Evolutionary conservation across 2,329 filamentous ascomycete species (phyloP).

Genomic region (Huntiella omanensis): DNA sequence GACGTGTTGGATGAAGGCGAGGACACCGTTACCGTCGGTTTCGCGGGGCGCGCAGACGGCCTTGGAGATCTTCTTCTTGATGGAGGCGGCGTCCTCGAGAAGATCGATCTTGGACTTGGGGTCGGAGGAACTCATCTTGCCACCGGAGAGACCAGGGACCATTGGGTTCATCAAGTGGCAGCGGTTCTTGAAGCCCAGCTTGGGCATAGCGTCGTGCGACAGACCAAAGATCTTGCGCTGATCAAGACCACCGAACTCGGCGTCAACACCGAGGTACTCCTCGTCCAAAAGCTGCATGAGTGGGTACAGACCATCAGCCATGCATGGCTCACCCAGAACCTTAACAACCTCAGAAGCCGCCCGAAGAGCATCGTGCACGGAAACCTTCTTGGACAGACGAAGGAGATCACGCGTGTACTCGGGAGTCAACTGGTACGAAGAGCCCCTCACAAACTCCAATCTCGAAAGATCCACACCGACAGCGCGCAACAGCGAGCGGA

Average conservation of each 20-base stretch:
- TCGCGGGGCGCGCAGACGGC: constrained; percentile 59
- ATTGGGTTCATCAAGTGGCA: constrained; percentile 43
- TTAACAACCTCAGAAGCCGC: constrained; percentile 91
- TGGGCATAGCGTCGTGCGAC: constrained; percentile 68
- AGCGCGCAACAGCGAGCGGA: constrained; percentile 55
- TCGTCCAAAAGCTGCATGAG: constrained; percentile 74
- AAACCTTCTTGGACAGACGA: constrained; percentile 41
- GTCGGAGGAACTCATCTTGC: constrained; percentile 72
- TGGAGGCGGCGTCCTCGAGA: constrained; percentile 56
- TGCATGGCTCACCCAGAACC: constrained; percentile 57
- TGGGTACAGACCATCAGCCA: constrained; percentile 30
- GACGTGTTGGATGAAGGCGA: constrained; percentile 75
- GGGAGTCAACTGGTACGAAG: constrained; percentile 54
- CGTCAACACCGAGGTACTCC: constrained; percentile 71
- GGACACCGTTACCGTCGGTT: constrained; percentile 68
- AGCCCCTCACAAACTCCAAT: constrained; percentile 69
- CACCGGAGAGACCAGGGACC: constrained; percentile 68
- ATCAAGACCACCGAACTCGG: constrained; percentile 69
- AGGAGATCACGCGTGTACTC: constrained; percentile 83
- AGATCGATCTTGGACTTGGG: constrained; percentile 79
- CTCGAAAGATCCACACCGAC: constrained; percentile 63
- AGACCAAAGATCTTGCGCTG: constrained; percentile 80
- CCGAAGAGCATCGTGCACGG: constrained; percentile 69
- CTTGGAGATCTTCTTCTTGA: constrained; percentile 73
- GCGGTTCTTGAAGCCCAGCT: constrained; percentile 54